Evolutionary conservation across 352 stramenopile species (phyloP).

Genomic region (Lagenidium sp.): DNA sequence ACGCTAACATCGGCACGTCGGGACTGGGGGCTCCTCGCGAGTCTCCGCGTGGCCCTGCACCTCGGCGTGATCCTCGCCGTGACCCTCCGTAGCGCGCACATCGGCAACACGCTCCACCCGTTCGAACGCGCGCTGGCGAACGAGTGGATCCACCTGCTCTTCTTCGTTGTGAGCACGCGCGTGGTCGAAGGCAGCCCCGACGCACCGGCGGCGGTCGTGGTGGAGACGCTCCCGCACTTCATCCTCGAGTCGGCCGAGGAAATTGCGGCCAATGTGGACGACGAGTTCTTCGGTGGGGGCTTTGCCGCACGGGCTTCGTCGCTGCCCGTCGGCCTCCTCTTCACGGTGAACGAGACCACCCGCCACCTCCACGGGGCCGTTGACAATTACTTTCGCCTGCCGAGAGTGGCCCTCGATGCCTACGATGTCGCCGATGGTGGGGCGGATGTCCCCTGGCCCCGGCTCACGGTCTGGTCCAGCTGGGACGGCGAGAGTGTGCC

Average conservation of each 20-base stretch:
- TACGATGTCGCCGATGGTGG: slow-evolving; percentile 15
- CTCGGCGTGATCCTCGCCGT: slow-evolving; percentile 28
- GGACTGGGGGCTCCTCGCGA: slow-evolving; percentile 15
- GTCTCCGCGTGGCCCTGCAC: slow-evolving; percentile 28
- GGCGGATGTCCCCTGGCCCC: slow-evolving; percentile 23
- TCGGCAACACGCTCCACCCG: slow-evolving; percentile 39
- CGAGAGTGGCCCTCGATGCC: slow-evolving; percentile 39
- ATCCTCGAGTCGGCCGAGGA: slow-evolving; percentile 55
- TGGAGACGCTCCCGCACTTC: slow-evolving; percentile 50
- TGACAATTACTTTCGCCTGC: slow-evolving; percentile 49
- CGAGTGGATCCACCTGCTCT: slow-evolving; percentile 62
- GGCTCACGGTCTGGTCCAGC: slow-evolving; percentile 32
- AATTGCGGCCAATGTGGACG: slow-evolving; percentile 49
- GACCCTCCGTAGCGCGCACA: slow-evolving; percentile 30
- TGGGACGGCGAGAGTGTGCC: slow-evolving; percentile 1
- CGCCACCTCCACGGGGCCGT: slow-evolving; percentile 57
- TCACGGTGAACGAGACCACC: slow-evolving; percentile 61
- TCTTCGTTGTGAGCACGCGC: slow-evolving; percentile 45
- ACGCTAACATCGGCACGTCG: too few relatives aligned
- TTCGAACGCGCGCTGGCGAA: slow-evolving; percentile 53
- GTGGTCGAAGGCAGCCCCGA: slow-evolving; percentile 4
- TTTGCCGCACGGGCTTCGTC: slow-evolving; percentile 44
- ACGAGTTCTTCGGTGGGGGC: slow-evolving; percentile 46
- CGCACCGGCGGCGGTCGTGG: slow-evolving; percentile 4
- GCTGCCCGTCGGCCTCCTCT: slow-evolving; percentile 51